These are phyloP conservation scores for Actinomortierella ambigua DNA, from an alignment of 371 early-diverging fungal species.

Conservation along the genomic window DNA sequence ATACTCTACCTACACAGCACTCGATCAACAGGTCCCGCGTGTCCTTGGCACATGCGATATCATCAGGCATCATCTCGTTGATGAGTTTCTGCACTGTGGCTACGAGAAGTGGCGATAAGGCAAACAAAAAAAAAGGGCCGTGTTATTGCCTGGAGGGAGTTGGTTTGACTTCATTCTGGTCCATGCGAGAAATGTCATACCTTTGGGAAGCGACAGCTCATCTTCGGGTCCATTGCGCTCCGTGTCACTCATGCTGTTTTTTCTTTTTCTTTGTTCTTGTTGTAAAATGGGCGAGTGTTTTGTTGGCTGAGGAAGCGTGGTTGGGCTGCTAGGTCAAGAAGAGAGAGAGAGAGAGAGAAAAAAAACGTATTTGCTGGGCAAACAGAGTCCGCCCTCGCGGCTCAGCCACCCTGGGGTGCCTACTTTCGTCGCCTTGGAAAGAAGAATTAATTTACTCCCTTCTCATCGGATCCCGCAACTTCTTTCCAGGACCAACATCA, in stretches of 20 bases:
- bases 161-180: neutral
- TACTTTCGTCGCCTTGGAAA: no score
- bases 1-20: conserved; percentile 85
- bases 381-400: neutral
- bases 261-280: no score
- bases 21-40: conserved; percentile 93
- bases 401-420: no score
- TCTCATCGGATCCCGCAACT: neutral
- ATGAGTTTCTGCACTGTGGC: conserved; percentile 98
- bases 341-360: neutral
- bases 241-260: conserved; percentile 73
- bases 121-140: neutral
- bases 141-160: conserved; percentile 2
- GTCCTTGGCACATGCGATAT: conserved; percentile 92
- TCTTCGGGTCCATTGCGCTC: conserved; percentile 74
- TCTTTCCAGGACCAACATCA: neutral
- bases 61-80: conserved; percentile 91
- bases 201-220: conserved; percentile 88
- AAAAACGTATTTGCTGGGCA: neutral
- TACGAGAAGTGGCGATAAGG: conserved; percentile 23
- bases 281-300: no score
- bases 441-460: no score
- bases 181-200: conserved; percentile 40
- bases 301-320: no score
- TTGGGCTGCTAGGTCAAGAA: no score